Conservation (phyloP, 805 yeast genomes). For the Kuraishia molischiana region DNA sequence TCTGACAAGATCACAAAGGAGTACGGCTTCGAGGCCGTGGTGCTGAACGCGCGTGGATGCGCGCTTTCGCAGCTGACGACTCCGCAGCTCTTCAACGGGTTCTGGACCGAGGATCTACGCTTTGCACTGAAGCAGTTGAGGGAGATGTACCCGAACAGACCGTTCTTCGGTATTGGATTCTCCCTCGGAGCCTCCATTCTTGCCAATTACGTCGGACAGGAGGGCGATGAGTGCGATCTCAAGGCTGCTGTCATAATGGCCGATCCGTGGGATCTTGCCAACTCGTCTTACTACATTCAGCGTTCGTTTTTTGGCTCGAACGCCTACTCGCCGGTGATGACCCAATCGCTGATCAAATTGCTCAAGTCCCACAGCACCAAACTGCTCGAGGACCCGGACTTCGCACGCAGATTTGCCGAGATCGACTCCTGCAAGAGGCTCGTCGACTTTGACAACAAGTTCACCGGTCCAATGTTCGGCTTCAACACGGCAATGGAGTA, state of each 20-base stretch:
- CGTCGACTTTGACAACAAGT: slow-evolving; percentile 50
- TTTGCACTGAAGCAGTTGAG: slow-evolving; percentile 42
- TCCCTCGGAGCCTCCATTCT: slow-evolving; percentile 72
- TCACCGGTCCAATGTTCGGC: slow-evolving; percentile 61
- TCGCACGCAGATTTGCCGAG: slow-evolving; percentile 10
- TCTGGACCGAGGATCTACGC: slow-evolving; percentile 63
- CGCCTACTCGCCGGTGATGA: slow-evolving; percentile 42
- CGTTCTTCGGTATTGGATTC: slow-evolving; percentile 63
- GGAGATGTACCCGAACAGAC: slow-evolving; percentile 45
- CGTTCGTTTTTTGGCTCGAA: slow-evolving; percentile 29
- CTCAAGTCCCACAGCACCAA: slow-evolving; percentile 30
- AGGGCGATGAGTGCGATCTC: slow-evolving; percentile 34
- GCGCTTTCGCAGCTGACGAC: slow-evolving; percentile 59
- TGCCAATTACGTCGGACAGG: slow-evolving; percentile 65
- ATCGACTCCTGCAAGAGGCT: slow-evolving; percentile 23
- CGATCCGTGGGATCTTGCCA: slow-evolving; percentile 65
- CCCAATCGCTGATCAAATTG: slow-evolving; percentile 32
- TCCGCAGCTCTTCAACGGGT: slow-evolving; percentile 60
- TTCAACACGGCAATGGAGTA: slow-evolving; percentile 55
- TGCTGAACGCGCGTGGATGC: slow-evolving; percentile 71
- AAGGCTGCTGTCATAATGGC: slow-evolving; percentile 53
- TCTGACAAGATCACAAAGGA: slow-evolving; percentile 29
- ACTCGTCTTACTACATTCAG: slow-evolving; percentile 35
- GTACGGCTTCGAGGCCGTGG: slow-evolving; percentile 50
- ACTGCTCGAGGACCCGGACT: slow-evolving; percentile 20